Evolutionary conservation across 2,329 filamentous ascomycete species (phyloP).

Genomic region (Colletotrichum plurivorum): DNA sequence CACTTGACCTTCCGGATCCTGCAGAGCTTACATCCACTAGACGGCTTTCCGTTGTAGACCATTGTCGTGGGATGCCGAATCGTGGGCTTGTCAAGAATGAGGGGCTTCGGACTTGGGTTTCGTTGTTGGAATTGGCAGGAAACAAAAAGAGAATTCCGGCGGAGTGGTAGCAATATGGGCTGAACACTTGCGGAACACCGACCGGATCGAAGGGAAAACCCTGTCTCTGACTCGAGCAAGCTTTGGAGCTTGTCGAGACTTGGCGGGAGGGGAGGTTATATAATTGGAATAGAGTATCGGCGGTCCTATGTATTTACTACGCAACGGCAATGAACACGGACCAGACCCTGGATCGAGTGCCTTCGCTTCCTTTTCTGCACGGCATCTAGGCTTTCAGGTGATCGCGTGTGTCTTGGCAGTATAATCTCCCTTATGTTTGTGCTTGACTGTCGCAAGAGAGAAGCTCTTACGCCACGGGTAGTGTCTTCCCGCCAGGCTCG

Average conservation of each 20-base stretch:
- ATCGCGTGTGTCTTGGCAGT: not conserved
- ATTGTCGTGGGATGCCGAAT: constrained; percentile 19
- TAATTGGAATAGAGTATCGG: not conserved
- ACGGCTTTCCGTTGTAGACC: constrained; percentile 46
- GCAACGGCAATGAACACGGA: constrained; percentile 19
- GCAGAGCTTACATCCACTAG: constrained; percentile 44
- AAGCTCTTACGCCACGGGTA: not conserved
- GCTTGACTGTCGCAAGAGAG: constrained; percentile 10
- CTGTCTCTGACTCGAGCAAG: constrained; percentile 25
- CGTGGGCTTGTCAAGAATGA: not conserved
- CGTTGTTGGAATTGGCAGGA: too few relatives aligned
- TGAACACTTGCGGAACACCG: not conserved
- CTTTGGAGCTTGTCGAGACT: constrained; percentile 9
- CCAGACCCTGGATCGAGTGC: constrained; percentile 8
- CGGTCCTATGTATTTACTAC: not conserved
- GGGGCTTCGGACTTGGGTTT: not conserved
- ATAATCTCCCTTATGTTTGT: constrained; percentile 6
- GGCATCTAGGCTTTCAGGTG: not conserved
- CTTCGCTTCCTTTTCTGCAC: constrained; percentile 1
- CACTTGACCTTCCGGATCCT: constrained; percentile 71
- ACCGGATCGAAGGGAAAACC: not conserved
- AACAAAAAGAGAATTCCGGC: not conserved
- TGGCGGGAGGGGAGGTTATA: constrained; percentile 2
- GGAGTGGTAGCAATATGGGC: not conserved
- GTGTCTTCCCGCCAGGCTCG: constrained; percentile 1